phyloP scores from a whole-genome alignment of 2,329 filamentous ascomycete genomes.

The Davidsoniella australis region DNA sequence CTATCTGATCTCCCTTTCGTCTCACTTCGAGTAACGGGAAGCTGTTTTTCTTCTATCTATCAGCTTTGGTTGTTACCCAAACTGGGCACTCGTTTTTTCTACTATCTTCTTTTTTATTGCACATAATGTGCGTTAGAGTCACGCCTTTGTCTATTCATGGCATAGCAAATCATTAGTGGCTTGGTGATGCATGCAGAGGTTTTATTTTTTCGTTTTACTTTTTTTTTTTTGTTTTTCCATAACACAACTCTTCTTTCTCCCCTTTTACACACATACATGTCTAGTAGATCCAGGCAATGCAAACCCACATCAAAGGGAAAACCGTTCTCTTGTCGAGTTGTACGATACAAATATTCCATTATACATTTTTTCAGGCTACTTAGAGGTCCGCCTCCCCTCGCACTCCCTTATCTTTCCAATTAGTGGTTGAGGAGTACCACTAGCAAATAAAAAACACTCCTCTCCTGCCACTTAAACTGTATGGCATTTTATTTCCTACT shows the following conservation, averaged over 20 bases:
- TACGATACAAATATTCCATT: no score
- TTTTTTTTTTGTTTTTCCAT: not conserved
- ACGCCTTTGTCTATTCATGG: no score
- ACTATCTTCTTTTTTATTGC: constrained; percentile 4
- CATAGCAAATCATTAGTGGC: no score
- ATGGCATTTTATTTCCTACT: not conserved
- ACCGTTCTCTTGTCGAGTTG: no score
- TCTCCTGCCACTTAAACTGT: not conserved
- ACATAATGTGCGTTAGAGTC: not conserved
- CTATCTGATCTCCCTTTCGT: constrained; percentile 4
- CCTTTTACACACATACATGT: not conserved
- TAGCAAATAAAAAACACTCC: not conserved
- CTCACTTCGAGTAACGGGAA: constrained; percentile 9
- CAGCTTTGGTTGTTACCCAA: constrained; percentile 6
- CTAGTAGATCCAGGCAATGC: no score
- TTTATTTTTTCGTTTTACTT: not conserved
- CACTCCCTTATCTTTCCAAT: no score
- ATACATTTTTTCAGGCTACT: no score
- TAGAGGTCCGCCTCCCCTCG: no score
- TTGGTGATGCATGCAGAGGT: not conserved
- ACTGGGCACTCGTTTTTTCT: not conserved
- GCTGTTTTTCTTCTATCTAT: not conserved
- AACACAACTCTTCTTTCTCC: not conserved
- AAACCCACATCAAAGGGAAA: no score
- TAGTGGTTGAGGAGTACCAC: no score